Evolutionary conservation across 2,329 filamentous ascomycete genomes (phyloP).

Genomic region (Claviceps capensis): DNA sequence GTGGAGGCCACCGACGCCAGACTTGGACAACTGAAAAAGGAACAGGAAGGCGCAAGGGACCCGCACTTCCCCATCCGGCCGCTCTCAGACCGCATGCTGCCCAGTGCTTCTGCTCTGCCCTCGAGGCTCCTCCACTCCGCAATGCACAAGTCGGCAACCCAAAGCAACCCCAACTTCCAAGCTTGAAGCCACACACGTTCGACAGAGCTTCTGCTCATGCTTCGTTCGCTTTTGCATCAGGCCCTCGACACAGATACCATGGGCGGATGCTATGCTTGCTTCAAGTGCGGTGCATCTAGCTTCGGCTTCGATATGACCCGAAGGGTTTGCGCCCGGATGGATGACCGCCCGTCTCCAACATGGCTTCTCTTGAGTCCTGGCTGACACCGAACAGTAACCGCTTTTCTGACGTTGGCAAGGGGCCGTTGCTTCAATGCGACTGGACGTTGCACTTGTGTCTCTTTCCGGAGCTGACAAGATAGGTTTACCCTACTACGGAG

Average conservation of each 20-base stretch:
- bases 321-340: background rate
- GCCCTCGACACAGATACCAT: too few relatives aligned
- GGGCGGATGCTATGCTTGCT: too few relatives aligned
- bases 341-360: background rate
- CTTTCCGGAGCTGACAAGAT: conserved; percentile 3
- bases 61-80: background rate
- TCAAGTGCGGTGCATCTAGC: too few relatives aligned
- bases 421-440: conserved; percentile 1
- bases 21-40: too few relatives aligned
- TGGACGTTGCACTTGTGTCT: background rate
- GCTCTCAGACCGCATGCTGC: background rate
- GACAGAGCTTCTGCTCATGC: too few relatives aligned
- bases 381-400: background rate
- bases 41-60: background rate
- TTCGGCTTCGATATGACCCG: background rate
- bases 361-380: background rate
- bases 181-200: too few relatives aligned
- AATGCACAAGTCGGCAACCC: background rate
- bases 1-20: too few relatives aligned
- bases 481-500: too few relatives aligned
- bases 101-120: background rate
- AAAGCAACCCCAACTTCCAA: background rate
- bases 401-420: background rate
- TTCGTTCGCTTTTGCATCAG: too few relatives aligned
- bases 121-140: too few relatives aligned